Conservation (phyloP, 768 basidiomycete genomes). For the Lepiota brunneoincarnata region DNA sequence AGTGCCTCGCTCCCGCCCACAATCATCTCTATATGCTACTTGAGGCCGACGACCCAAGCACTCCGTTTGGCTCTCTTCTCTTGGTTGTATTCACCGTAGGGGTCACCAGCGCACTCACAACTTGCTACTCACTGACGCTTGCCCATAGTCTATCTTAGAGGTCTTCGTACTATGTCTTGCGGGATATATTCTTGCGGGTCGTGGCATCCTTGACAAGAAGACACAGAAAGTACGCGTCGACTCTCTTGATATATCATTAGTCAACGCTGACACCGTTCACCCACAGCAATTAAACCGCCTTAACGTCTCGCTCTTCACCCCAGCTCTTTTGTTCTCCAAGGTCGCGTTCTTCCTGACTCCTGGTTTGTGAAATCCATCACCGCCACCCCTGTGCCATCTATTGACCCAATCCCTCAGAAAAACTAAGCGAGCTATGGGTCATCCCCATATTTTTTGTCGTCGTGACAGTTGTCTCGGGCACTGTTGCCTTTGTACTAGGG, state of each 20-base stretch:
- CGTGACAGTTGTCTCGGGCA: slow-evolving; percentile 70
- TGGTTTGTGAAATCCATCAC: slow-evolving; percentile 33
- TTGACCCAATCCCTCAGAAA: slow-evolving; percentile 38
- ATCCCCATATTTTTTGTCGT: slow-evolving; percentile 84
- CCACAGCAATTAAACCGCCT: slow-evolving; percentile 73
- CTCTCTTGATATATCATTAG: not conserved
- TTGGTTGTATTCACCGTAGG: slow-evolving; percentile 56
- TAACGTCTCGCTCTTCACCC: slow-evolving; percentile 88
- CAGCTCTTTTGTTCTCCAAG: slow-evolving; percentile 88
- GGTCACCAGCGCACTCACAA: slow-evolving; percentile 5
- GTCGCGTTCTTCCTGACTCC: slow-evolving; percentile 91
- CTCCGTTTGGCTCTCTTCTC: slow-evolving; percentile 35
- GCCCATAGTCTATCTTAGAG: slow-evolving; percentile 75
- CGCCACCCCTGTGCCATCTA: not conserved
- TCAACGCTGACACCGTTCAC: slow-evolving; percentile 7
- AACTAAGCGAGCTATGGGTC: slow-evolving; percentile 80
- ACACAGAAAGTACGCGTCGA: slow-evolving; percentile 71
- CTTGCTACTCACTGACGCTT: not conserved
- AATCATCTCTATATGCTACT: not conserved
- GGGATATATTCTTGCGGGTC: slow-evolving; percentile 76
- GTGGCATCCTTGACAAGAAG: slow-evolving; percentile 82
- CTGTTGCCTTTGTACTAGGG: slow-evolving; percentile 62
- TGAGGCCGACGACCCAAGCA: slow-evolving; percentile 2
- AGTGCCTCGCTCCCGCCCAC: not conserved
- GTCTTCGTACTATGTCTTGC: slow-evolving; percentile 85